Conservation (phyloP, 1,284 basidiomycete genomes). For the Boletellus sp. region DNA sequence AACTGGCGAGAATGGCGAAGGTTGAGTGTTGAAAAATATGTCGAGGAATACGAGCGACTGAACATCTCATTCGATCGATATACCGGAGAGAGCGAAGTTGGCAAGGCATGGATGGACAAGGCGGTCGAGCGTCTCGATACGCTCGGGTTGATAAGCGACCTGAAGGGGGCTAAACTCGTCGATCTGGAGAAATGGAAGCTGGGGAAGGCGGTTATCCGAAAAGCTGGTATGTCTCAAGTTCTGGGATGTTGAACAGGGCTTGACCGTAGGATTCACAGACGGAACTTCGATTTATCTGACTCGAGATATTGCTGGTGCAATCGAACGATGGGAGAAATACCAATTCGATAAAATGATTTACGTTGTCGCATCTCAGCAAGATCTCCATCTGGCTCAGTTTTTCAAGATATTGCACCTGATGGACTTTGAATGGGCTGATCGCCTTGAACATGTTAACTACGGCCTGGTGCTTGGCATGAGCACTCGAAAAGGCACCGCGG, state of each 20-base stretch:
- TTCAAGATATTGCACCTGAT: slow-evolving; percentile 94
- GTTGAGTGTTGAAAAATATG: slow-evolving; percentile 89
- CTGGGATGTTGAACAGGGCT: not conserved
- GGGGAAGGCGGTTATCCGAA: slow-evolving; percentile 87
- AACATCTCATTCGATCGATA: slow-evolving; percentile 95
- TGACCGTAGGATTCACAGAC: slow-evolving; percentile 46
- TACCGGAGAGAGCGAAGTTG: slow-evolving; percentile 90
- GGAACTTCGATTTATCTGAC: slow-evolving; percentile 98
- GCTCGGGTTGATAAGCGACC: slow-evolving; percentile 58
- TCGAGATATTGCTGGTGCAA: slow-evolving; percentile 94
- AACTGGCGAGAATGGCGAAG: slow-evolving; percentile 95
- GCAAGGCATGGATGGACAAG: slow-evolving; percentile 72
- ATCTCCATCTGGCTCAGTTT: slow-evolving; percentile 90
- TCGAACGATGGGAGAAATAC: slow-evolving; percentile 90
- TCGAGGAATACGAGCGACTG: slow-evolving; percentile 84
- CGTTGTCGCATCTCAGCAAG: slow-evolving; percentile 93
- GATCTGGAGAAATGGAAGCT: slow-evolving; percentile 88
- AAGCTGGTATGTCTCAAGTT: slow-evolving; percentile 56
- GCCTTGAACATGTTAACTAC: slow-evolving; percentile 89
- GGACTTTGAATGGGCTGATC: slow-evolving; percentile 83
- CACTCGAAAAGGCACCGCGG: slow-evolving; percentile 93
- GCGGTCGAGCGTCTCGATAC: slow-evolving; percentile 62
- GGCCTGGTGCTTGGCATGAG: slow-evolving; percentile 95
- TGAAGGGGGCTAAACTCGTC: slow-evolving; percentile 73
- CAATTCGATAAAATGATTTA: slow-evolving; percentile 99